A percentile compares a stretch with the other conserved stretches of the same genome.
Conservation (phyloP, 306 rosid genomes). For the Leucaena leucocephala region DNA sequence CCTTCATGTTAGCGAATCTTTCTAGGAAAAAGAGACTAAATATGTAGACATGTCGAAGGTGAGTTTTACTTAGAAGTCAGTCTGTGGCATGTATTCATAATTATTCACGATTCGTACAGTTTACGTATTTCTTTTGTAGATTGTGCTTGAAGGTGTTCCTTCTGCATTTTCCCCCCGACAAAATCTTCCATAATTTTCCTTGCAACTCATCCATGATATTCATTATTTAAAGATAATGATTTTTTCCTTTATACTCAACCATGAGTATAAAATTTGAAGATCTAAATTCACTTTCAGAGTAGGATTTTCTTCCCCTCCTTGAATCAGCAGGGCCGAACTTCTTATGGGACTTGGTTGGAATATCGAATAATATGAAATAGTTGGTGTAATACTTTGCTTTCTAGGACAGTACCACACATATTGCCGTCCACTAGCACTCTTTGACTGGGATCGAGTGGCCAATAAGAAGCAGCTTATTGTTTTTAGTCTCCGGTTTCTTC, state of each 20-base stretch:
- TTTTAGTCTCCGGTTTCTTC: neutral
- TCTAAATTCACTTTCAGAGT: too few relatives aligned
- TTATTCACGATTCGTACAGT: neutral
- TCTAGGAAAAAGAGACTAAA: neutral
- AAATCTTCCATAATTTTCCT: neutral
- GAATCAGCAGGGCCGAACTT: too few relatives aligned
- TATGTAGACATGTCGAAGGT: neutral
- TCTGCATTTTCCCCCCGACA: neutral
- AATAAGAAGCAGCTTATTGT: neutral
- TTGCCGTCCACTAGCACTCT: neutral
- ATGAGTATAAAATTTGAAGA: too few relatives aligned
- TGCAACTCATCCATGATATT: neutral
- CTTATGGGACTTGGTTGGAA: too few relatives aligned
- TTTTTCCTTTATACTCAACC: neutral
- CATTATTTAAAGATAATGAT: neutral
- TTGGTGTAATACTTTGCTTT: too few relatives aligned
- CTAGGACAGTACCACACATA: neutral
- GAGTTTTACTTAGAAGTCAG: neutral
- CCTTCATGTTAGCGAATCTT: slow-evolving; percentile 22
- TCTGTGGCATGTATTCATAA: neutral
- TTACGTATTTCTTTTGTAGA: neutral
- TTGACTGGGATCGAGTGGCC: neutral
- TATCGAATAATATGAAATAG: too few relatives aligned
- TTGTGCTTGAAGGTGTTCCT: neutral
- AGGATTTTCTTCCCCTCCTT: too few relatives aligned